Percentiles rank a stretch among this genome's conserved stretches.
Evolutionary conservation across 148 eudicot genomes (phyloP).

Genomic region (Rheum nobile): DNA sequence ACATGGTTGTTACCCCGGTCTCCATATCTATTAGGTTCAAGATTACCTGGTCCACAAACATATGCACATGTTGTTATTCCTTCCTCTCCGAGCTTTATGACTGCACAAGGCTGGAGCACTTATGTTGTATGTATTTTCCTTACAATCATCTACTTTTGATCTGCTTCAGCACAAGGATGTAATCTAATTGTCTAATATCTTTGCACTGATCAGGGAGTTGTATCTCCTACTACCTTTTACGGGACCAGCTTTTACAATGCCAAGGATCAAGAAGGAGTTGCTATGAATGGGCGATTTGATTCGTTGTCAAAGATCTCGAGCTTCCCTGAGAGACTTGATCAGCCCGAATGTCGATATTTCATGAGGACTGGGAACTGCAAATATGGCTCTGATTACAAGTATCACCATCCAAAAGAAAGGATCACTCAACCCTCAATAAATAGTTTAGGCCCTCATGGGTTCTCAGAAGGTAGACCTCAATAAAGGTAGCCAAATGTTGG

Average conservation of each 20-base stretch:
- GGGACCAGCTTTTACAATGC: conserved; percentile 7
- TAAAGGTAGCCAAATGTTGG: too few species aligned
- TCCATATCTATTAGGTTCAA: conserved; percentile 5
- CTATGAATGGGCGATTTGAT: background rate
- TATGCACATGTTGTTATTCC: background rate
- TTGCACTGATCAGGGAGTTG: background rate
- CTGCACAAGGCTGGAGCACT: conserved; percentile 14
- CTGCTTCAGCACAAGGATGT: too few species aligned
- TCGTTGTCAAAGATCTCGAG: background rate
- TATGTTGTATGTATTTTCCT: conserved; percentile 7
- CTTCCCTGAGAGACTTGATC: conserved; percentile 43
- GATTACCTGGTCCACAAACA: background rate
- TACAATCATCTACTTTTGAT: too few species aligned
- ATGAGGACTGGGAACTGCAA: conserved; percentile 53
- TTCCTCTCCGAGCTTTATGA: conserved; percentile 7
- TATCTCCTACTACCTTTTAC: background rate
- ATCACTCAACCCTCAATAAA: conserved; percentile 16
- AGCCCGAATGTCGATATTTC: conserved; percentile 54
- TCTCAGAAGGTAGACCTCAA: too few species aligned
- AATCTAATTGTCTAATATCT: background rate
- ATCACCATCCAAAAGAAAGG: conserved; percentile 46
- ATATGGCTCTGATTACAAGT: conserved; percentile 54
- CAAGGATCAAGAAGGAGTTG: background rate
- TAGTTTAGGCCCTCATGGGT: conserved; percentile 37
- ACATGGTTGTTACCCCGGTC: conserved; percentile 7